phyloP scores from a whole-genome alignment of 2,329 filamentous ascomycete genomes.

The Ophiosphaerella herpotricha region DNA sequence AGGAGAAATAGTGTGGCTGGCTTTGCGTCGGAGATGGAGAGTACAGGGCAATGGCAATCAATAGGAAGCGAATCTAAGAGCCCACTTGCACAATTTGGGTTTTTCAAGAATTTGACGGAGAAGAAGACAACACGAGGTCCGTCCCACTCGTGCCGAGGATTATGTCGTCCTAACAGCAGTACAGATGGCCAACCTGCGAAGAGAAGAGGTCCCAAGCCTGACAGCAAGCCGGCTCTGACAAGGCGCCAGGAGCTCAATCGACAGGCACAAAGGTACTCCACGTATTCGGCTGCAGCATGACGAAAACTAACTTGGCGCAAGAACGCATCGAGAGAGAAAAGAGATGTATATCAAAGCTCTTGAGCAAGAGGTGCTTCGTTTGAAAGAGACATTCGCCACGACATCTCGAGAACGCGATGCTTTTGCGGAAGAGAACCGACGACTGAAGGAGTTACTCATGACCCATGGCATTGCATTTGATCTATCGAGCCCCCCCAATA shows the following conservation, averaged over 20 bases:
- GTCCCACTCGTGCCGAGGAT: conserved; percentile 11
- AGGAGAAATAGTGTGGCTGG: conserved; percentile 42
- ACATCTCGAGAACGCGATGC: conserved; percentile 76
- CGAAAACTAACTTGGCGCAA: conserved; percentile 46
- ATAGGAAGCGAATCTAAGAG: conserved; percentile 45
- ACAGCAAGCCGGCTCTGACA: conserved; percentile 92
- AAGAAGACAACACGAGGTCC: conserved; percentile 79
- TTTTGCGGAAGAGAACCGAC: conserved; percentile 77
- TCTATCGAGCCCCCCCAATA: conserved; percentile 44
- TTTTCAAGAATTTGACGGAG: conserved; percentile 68
- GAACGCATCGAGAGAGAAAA: conserved; percentile 95
- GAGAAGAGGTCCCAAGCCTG: conserved; percentile 90
- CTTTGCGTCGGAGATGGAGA: conserved; percentile 45
- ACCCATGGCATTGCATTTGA: conserved; percentile 64
- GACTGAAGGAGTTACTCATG: conserved; percentile 67
- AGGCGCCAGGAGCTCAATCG: conserved; percentile 91
- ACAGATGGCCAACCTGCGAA: conserved; percentile 84
- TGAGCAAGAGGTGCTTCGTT: conserved; percentile 85
- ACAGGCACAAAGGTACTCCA: conserved; percentile 82
- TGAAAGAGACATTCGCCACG: conserved; percentile 82
- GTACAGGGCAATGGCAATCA: conserved; percentile 44
- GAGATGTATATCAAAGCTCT: conserved; percentile 94
- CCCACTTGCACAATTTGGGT: conserved; percentile 48
- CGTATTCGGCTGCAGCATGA: background rate
- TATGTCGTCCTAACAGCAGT: conserved; percentile 5